A percentile compares a stretch with the other conserved stretches of the same genome.
Evolutionary conservation across 2,329 filamentous ascomycete species (phyloP).

Genomic region (Ceratocystis smalleyi): DNA sequence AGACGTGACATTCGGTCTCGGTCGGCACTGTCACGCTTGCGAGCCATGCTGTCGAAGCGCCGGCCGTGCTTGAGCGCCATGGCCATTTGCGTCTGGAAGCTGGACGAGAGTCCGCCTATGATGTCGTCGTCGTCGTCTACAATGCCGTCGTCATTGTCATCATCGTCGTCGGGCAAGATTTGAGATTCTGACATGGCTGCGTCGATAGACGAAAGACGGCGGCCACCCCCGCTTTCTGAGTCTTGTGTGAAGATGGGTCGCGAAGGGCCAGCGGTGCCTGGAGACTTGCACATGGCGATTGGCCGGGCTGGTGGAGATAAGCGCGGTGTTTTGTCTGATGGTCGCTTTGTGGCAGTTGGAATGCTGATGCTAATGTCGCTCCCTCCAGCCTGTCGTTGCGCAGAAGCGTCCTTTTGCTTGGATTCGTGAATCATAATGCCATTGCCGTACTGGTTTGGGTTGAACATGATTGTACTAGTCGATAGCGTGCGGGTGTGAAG

Average conservation of each 20-base stretch:
- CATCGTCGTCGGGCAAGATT: conserved; percentile 32
- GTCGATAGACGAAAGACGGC: conserved; percentile 48
- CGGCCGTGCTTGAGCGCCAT: conserved; percentile 46
- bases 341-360: conserved; percentile 28
- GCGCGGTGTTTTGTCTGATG: conserved; percentile 30
- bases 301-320: conserved; percentile 38
- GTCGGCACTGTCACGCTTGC: conserved; percentile 27
- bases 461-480: conserved; percentile 71
- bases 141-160: neutral
- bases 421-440: conserved; percentile 11
- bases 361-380: conserved; percentile 29
- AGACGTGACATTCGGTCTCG: conserved; percentile 61
- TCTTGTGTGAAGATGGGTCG: conserved; percentile 1
- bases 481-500: conserved; percentile 61
- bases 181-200: conserved; percentile 61
- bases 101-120: conserved; percentile 50
- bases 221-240: conserved; percentile 18
- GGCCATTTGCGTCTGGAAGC: conserved; percentile 68
- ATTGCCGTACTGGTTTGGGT: conserved; percentile 40
- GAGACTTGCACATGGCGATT: conserved; percentile 29
- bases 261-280: conserved; percentile 18
- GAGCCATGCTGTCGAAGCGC: conserved; percentile 33
- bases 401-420: conserved; percentile 8
- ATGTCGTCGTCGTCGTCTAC: conserved; percentile 36
- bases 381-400: conserved; percentile 22